Base-by-base conservation (phyloP, 148 eudicot species). In the Rhododendron ovatum region DNA sequence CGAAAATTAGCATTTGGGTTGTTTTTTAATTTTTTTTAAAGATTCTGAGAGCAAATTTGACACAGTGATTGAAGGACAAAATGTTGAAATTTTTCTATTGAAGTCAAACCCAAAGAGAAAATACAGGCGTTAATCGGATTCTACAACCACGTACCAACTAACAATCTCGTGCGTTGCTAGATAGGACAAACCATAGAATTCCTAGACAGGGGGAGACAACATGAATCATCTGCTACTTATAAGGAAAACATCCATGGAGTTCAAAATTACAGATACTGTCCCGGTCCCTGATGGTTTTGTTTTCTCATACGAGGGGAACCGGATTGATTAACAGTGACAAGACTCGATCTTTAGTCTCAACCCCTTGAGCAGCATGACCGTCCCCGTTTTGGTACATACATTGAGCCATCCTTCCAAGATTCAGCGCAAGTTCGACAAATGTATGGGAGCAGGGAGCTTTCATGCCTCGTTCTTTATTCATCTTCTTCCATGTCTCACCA, bases 331-430 rank as follows among this genome's bases (percentile, higher is more conserved):
- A 83, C 15, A 88, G 33, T 12, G 81, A 71, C 0, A 11, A 24
- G 24, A 88, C 43, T 8, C 39, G 82, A 26, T 43, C 51, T 61
- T 26, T 82, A 24, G 71, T 13, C 9, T 57, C 81, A 2, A 2
- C 2, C 39, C 43, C 57, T 33, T 67, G 88, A 57, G 24, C 30
- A 20, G 76, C 77, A 78, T 85, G 84, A 0, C 88, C 89, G 45
- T 89, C 91, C n/a, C 87, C 88, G 43, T 87, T 8, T n/a, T 8
- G 28, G 28, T 63, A 63, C 71, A 63, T 63, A 10, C 28, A 63
- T 2, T 63, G 71, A n/a, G 15, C 41, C 78, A 28, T 88, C 88
- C 41, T 86, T 63, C 35, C 78, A 83, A n/a, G 75, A 83, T 1
- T 85, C 3, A 65, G 67, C 80, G 22, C 91, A 26, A 47, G 17